Evolutionary conservation across 2,329 filamentous ascomycete genomes (phyloP).

Genomic region (Elsinoe australis): DNA sequence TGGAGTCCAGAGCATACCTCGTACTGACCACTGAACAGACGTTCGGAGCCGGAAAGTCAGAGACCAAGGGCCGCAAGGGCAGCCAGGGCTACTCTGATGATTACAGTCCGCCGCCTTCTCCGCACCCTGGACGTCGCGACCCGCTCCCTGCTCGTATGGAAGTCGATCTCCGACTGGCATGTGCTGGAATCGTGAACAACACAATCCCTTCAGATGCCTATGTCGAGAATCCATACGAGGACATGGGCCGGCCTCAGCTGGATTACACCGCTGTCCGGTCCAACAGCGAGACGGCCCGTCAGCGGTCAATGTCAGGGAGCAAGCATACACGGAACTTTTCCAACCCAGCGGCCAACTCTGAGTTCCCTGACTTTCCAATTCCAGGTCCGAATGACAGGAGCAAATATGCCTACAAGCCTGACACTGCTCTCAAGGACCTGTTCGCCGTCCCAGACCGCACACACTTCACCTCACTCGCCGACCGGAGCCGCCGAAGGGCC

Average conservation of each 20-base stretch:
- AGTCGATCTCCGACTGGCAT: constrained; percentile 40
- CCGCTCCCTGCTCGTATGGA: constrained; percentile 37
- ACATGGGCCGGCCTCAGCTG: constrained; percentile 23
- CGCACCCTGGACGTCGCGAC: constrained; percentile 38
- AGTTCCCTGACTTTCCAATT: constrained; percentile 13
- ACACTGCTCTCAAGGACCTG: constrained; percentile 26
- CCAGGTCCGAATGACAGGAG: constrained; percentile 20
- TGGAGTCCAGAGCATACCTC: background rate
- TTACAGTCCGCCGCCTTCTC: constrained; percentile 32
- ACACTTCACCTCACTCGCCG: constrained; percentile 24
- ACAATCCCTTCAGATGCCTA: constrained; percentile 31
- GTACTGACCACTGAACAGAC: constrained; percentile 23
- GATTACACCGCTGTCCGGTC: constrained; percentile 27
- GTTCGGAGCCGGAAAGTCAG: constrained; percentile 25
- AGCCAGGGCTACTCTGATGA: constrained; percentile 27
- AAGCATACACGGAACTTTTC: constrained; percentile 17
- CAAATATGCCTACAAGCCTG: constrained; percentile 25
- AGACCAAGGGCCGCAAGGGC: constrained; percentile 26
- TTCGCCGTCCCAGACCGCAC: constrained; percentile 23
- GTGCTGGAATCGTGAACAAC: constrained; percentile 37
- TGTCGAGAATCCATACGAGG: constrained; percentile 22
- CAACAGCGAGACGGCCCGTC: constrained; percentile 21
- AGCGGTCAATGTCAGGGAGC: constrained; percentile 12
- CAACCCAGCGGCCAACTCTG: constrained; percentile 13
- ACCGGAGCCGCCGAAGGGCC: constrained; percentile 12